phyloP scores from a whole-genome alignment of 2,329 filamentous ascomycete genomes.

The Colletotrichum sp. region DNA sequence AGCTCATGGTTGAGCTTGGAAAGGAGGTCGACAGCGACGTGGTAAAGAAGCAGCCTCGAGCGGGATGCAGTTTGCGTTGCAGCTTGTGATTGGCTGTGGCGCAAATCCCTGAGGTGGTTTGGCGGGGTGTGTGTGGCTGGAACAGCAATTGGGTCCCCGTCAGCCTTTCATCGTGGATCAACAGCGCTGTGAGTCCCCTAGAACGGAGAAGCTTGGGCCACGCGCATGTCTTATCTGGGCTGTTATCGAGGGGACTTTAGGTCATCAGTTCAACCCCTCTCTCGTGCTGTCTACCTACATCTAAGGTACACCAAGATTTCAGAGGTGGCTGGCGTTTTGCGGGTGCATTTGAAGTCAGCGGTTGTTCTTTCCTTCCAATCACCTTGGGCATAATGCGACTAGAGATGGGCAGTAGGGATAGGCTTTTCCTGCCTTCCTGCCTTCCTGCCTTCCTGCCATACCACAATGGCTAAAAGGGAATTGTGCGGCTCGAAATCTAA shows the following conservation, averaged over 20 bases:
- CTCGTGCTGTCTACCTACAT: background rate
- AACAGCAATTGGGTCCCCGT: background rate
- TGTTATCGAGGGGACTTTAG: background rate
- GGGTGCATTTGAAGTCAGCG: background rate
- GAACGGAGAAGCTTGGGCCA: background rate
- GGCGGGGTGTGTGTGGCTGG: constrained; percentile 10
- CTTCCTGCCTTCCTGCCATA: background rate
- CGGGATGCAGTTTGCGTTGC: constrained; percentile 18
- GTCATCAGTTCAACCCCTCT: background rate
- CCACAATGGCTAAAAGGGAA: background rate
- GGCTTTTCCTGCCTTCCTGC: background rate
- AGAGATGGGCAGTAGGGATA: background rate
- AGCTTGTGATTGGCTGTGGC: constrained; percentile 13
- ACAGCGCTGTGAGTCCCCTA: background rate
- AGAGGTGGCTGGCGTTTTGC: background rate
- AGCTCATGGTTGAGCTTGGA: background rate
- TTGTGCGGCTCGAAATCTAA: background rate
- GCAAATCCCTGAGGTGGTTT: background rate
- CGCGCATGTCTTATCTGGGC: background rate
- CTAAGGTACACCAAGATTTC: background rate
- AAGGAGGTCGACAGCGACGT: background rate
- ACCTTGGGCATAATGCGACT: background rate
- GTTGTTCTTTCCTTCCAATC: background rate
- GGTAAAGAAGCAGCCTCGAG: constrained; percentile 9
- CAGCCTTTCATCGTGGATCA: background rate